Conservation (phyloP, 345 rosid genomes). For the Citrus reticulata region DNA sequence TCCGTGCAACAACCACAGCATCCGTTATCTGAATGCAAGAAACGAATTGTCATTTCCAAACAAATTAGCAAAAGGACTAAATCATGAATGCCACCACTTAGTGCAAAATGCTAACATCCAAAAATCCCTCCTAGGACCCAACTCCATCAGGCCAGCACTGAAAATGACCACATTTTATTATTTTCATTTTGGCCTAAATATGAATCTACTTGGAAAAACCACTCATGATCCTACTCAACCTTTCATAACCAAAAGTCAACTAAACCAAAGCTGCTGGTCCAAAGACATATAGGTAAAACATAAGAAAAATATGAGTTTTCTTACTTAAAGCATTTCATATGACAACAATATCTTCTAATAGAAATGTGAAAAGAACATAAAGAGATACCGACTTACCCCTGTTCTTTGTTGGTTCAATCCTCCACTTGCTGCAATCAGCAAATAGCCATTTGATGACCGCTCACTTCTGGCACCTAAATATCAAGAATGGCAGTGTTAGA, state of each 20-base stretch:
- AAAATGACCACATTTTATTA: neutral
- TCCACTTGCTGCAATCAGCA: conserved; percentile 97
- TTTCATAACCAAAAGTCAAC: conserved; percentile 3
- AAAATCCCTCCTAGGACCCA: neutral
- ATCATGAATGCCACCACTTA: neutral
- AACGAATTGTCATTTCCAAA: conserved; percentile 11
- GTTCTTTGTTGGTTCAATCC: conserved; percentile 99
- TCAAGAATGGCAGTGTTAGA: conserved; percentile 16
- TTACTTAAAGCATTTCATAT: neutral
- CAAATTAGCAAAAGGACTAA: neutral
- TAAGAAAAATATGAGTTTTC: neutral
- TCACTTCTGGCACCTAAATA: conserved; percentile 62
- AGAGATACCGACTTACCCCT: conserved; percentile 63
- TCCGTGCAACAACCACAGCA: conserved; percentile 93
- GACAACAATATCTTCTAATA: neutral
- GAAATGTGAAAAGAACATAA: neutral
- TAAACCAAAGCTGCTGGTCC: conserved; percentile 6
- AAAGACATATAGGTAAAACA: neutral
- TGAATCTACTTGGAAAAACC: neutral
- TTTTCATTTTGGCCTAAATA: neutral
- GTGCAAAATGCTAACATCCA: neutral
- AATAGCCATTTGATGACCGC: conserved; percentile 76
- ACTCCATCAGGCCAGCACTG: neutral
- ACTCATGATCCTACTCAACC: neutral
- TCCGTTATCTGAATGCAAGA: conserved; percentile 70